A percentile compares a stretch with the other conserved stretches of the same genome.
Conservation (phyloP, 2,329 filamentous ascomycete species). For the Trichoderma brevicompactum region DNA sequence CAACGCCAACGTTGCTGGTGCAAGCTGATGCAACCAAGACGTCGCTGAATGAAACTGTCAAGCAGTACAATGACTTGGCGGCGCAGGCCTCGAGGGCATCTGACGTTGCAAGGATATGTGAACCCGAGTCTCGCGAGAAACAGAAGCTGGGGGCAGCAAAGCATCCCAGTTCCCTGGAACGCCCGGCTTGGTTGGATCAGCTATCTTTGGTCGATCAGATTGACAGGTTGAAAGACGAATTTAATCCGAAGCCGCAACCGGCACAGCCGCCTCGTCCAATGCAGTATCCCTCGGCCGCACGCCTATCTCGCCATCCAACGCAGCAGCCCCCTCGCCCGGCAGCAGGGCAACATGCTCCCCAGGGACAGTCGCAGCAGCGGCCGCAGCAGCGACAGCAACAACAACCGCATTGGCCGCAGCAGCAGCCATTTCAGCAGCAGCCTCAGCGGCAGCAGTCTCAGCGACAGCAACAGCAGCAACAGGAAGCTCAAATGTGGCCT, state of each 20-base stretch:
- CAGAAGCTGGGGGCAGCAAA: background rate
- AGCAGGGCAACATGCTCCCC: background rate
- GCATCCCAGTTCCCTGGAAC: background rate
- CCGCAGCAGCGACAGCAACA: background rate
- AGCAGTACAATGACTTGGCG: background rate
- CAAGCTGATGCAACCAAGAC: background rate
- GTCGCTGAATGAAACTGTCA: background rate
- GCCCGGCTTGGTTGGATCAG: background rate
- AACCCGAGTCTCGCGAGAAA: background rate
- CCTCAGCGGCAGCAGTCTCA: background rate
- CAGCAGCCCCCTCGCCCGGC: background rate
- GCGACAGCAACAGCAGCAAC: background rate
- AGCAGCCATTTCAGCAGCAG: background rate
- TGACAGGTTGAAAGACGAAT: background rate
- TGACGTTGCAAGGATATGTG: background rate
- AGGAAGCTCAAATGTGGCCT: background rate
- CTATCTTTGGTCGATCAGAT: background rate
- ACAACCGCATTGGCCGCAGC: background rate
- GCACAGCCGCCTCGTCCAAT: background rate
- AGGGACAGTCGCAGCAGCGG: background rate
- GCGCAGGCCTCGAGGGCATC: conserved; percentile 7
- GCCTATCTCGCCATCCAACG: background rate
- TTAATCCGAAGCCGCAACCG: background rate
- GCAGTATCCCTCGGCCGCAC: background rate
- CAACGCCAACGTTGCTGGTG: background rate